Base-by-base conservation (phyloP, 2,329 filamentous ascomycete species). In the Corniculantispora saksenae region DNA sequence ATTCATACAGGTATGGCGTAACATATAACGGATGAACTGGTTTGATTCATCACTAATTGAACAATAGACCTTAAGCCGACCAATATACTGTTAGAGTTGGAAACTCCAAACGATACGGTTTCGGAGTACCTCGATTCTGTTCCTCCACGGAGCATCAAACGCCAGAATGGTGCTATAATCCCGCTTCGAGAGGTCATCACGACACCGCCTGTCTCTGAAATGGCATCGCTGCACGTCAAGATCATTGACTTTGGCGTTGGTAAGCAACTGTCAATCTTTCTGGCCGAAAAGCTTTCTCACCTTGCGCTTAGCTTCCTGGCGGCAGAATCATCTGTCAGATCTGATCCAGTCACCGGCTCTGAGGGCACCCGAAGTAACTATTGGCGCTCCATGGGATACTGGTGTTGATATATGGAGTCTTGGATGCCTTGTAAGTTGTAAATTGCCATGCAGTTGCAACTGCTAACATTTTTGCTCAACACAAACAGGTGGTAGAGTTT, bases 391-490 rank as follows among this genome's bases (percentile, higher is more conserved):
- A 1, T 73, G 71, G 70, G 66, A 69, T 55, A 15, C 56, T 6
- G 61, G 48, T 2, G 66, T 68, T 2, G 69, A 72, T 51, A 66
- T 68, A 60, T 73, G 70, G 69, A 73, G 70, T 35, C 67, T 73
- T 1, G 69, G 71, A 7, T 58, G 53, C 17, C 40, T 63, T 23
- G 53, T 63, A 40, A 56, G 61, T 48, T 21, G 7, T 13, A 35
- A 29, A 10, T 19, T 7, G 43, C 12, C 5, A 19, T 35, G 9
- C n/a, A 12, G 6, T 23, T 5, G 12, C 15, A 17, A 12, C 5
- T 48, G 25, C 40, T 23, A 35, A 48, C 21, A 23, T 3, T 43
- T 29, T 19, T 25, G 10, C 43, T 19, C 8, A 17, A n/a, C 5
- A 13, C 1, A 29, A 53, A 40, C 8, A 63, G 61, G n/a, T 63